Evolutionary conservation across 192 early-diverging fungal species (phyloP), one percentile per base, ranked within the genome.

Genomic region (Spinellus fusiger): DNA sequence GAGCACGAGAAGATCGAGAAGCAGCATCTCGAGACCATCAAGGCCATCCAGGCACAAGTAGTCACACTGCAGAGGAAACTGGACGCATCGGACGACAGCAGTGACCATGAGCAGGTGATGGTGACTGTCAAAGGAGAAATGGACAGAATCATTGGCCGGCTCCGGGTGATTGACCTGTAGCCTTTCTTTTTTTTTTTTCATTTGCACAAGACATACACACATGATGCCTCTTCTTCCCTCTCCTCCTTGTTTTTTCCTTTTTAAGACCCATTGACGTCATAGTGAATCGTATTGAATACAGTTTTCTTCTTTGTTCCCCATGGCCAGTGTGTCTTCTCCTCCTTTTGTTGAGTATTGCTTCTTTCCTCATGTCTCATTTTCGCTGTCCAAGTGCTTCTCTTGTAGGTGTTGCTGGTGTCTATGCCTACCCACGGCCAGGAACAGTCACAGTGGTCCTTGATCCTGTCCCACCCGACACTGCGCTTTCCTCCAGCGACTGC

Each of bases 91-190:
- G 15, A 59, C 57, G 4, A 59, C 64, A 28, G 37, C 52, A 1
- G 26, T 40, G 4, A n/a, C n/a, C 50, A 57, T 46, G 64, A 66
- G 20, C 56, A 48, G 34, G 50, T 35, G 16, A 66, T 66, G 64
- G 22, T 38, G 7, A 50, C 38, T 5, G 58, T 59, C 5, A 66
- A 66, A 20, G 64, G 49, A 33, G 64, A 66, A 48, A 66, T 66
- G 64, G 64, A 60, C 25, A 59, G 51, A 31, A 66, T 66, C 7
- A 60, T 59, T 49, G 51, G 64, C 50, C 57, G 51, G 22, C 50
- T 66, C 29, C 56, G 64, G 34, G 64, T 49, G 10, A 51, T 51
- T 20, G 59, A 61, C 49, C n/a, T n/a, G n/a, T n/a, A n/a, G n/a
- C n/a, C n/a, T n/a, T n/a, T n/a, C n/a, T n/a, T n/a, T n/a, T n/a